A percentile compares a stretch with the other conserved stretches of the same genome.
These are phyloP conservation scores for Prunus padus DNA, from an alignment of 306 rosid species.

Conservation along the genomic window DNA sequence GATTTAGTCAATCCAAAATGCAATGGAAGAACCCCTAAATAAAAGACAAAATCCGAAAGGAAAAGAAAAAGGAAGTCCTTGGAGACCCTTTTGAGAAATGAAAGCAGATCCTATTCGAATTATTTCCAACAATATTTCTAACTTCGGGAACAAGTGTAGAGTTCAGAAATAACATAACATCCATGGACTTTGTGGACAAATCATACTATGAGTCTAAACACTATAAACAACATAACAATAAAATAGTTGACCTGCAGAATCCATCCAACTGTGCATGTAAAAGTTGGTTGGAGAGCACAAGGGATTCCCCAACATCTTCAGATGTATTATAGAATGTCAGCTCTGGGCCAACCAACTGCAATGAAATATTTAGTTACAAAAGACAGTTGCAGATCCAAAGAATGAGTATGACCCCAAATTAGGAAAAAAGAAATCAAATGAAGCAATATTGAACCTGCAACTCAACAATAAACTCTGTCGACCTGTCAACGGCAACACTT, in stretches of 20 bases:
- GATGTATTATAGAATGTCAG: slow-evolving; percentile 84
- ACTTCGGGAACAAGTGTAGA: neutral
- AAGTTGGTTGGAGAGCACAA: slow-evolving; percentile 70
- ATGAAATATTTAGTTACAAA: slow-evolving; percentile 23
- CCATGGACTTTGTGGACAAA: neutral
- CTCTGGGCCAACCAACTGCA: slow-evolving; percentile 92
- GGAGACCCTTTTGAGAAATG: neutral
- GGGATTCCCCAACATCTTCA: slow-evolving; percentile 61
- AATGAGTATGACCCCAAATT: neutral
- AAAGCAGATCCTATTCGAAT: neutral
- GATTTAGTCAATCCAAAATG: neutral
- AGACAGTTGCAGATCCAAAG: neutral
- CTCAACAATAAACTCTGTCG: slow-evolving; percentile 65
- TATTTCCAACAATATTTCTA: neutral
- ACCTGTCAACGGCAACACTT: slow-evolving; percentile 35
- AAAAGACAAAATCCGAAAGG: neutral
- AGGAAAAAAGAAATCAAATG: slow-evolving; percentile 2
- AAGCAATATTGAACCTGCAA: slow-evolving; percentile 60
- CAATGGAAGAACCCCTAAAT: neutral
- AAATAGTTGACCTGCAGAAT: slow-evolving; percentile 66
- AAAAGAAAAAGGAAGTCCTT: neutral
- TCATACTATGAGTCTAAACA: neutral
- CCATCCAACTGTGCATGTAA: slow-evolving; percentile 88
- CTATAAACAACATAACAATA: neutral
- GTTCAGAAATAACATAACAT: neutral